Base-by-base conservation (phyloP, 164 flowering plant species). In the Umbilicus rupestris region DNA sequence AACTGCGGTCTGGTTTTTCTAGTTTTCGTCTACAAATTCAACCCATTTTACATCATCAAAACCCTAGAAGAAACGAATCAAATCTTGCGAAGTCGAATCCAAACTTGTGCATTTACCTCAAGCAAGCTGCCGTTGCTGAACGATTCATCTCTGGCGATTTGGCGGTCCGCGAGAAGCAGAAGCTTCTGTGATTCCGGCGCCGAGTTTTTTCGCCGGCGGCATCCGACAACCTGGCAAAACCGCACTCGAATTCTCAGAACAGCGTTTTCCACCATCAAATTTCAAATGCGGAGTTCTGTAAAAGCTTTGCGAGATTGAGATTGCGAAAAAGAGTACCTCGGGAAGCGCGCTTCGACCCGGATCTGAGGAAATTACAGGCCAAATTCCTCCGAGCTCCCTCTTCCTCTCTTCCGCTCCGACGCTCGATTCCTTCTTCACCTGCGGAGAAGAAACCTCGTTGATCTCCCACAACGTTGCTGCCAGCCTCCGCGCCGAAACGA, bases 381-480 rank as follows among this genome's bases (percentile, higher is more conserved):
- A n/a, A 24, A 65, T 66, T 66, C 33, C 22, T 58, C 64, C 68
- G 17, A 20, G 30, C 17, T 24, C 11, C 20, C 65, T 50, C 71
- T 62, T 35, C 22, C 24, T 39, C 50, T 16, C 50, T 16, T 17
- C 5, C 22, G 50, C 20, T 5, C 5, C 22, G 20, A 16, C 49
- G 20, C 15, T 72, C 67, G 50, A 64, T 39, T 47, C 42, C n/a
- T 71, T 50, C 41, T 45, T 67, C 44, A n/a, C 26, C 26, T 12
- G 28, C 3, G 73, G 76, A 0, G 80, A 74, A 30, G 78, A 68
- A 26, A 75, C 44, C 8, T 69, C 76, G 42, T 81, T 74, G 70
- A 82, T 79, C 57, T 78, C 88, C 88, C 88, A 82, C 66, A 84
- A 52, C 52, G 83, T 74, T 11, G 89, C 89, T 3, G 81, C 89